Base-by-base conservation (phyloP, 2,329 filamentous ascomycete genomes). In the Fusarium sp. region DNA sequence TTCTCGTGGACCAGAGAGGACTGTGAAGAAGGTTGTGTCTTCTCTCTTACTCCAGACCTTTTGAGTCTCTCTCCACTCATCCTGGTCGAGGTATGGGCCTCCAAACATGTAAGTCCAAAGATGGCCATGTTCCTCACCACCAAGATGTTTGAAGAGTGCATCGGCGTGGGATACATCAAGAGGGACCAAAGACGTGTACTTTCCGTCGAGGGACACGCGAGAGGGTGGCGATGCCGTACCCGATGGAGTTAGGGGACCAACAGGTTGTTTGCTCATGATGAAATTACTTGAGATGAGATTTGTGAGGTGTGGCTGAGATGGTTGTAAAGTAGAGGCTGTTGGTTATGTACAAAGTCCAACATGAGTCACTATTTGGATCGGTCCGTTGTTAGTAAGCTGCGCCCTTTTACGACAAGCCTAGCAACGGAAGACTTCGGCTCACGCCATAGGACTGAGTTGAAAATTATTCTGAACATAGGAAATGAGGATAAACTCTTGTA, bases 11-110 rank as follows among this genome's bases (percentile, higher is more conserved):
- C 75, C 75, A 5, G 83, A 83, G 17, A 86, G 77, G 27, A 89
- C 82, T 14, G 84, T 81, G 72, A 83, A 89, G 75, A 84, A 85
- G 42, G 84, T 75, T 0, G 82, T 80, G 65, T 86, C 83, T 1
- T 73, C 62, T 0, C 80, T 80, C 4, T 55, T 69, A 36, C 69
- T 70, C 74, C 77, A 82, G 3, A 64, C 35, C 16, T 62, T 40
- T 8, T 81, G 66, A 0, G 64, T 44, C 0, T 64, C 33, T 20
- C 72, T 70, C 69, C 78, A 81, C 3, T 76, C 40, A 0, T 67
- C 35, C 14, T 66, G 51, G 1, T 71, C 70, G 7, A 71, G 55
- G 10, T 77, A 80, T 0, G 78, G 80, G 0, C 72, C 74, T 1
- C 66, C 65, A 16, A 80, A 67, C 73, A 84, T 76, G 29, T 83